These are phyloP conservation scores for Colletotrichum eremochloae DNA, from an alignment of 2,329 filamentous ascomycete genomes.

Conservation along the genomic window DNA sequence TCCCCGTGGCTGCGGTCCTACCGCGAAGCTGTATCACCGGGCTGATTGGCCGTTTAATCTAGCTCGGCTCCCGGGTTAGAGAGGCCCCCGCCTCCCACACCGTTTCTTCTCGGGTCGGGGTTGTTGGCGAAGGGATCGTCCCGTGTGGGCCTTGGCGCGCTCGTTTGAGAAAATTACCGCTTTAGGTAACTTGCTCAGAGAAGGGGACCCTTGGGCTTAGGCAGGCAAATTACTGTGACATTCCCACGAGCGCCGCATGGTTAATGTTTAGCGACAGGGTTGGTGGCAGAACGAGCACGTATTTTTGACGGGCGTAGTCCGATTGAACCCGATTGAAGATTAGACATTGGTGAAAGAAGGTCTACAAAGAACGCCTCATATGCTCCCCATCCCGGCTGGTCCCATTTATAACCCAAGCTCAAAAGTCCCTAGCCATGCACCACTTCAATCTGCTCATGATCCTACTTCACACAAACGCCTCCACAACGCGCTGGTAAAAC, in stretches of 20 bases:
- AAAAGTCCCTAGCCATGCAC: neutral
- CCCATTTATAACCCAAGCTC: constrained; percentile 13
- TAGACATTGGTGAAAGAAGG: constrained; percentile 9
- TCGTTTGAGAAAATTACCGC: constrained; percentile 31
- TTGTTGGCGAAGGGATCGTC: neutral
- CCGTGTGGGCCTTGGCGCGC: constrained; percentile 29
- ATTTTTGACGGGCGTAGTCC: neutral
- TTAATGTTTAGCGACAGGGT: neutral
- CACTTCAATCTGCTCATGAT: constrained; percentile 2
- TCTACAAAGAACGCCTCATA: constrained; percentile 9
- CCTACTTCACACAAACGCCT: constrained; percentile 26
- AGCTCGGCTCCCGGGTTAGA: neutral
- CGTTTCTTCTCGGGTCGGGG: neutral
- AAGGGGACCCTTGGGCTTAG: neutral
- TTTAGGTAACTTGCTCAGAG: constrained; percentile 34
- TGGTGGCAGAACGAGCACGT: neutral
- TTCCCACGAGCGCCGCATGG: neutral
- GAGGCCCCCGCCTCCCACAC: neutral
- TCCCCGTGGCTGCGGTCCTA: neutral
- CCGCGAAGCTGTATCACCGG: neutral
- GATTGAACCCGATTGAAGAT: constrained; percentile 14
- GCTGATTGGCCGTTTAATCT: constrained; percentile 11
- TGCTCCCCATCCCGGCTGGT: neutral
- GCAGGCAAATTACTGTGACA: constrained; percentile 23
- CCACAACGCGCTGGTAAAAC: constrained; percentile 34